A percentile compares a stretch with the other conserved stretches of the same genome.
phyloP scores from a whole-genome alignment of 164 flowering plant species.

The Vitis amurensis region DNA sequence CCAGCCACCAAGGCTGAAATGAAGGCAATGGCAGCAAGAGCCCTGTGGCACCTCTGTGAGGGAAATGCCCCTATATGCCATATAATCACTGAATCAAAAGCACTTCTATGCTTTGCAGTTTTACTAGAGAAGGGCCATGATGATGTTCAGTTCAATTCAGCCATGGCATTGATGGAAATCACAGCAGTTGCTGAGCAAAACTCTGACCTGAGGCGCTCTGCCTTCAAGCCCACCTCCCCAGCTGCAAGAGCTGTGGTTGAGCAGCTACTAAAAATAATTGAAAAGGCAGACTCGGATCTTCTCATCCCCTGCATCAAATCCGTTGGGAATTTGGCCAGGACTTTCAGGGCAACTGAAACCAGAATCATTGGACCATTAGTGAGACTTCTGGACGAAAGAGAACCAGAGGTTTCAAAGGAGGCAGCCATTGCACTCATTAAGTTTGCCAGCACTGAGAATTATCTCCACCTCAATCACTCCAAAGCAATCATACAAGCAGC shows the following conservation, averaged over 20 bases:
- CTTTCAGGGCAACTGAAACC: constrained; percentile 74
- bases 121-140: constrained; percentile 69
- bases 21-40: constrained; percentile 88
- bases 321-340: constrained; percentile 69
- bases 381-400: constrained; percentile 68
- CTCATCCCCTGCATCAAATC: constrained; percentile 62
- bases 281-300: constrained; percentile 52
- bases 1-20: constrained; percentile 61
- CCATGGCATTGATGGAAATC: constrained; percentile 84
- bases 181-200: constrained; percentile 65
- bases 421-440: constrained; percentile 67
- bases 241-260: constrained; percentile 83
- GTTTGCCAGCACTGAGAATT: constrained; percentile 70
- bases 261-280: constrained; percentile 56
- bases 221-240: constrained; percentile 87
- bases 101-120: constrained; percentile 73
- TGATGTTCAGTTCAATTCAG: constrained; percentile 64
- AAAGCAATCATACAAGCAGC: constrained; percentile 63
- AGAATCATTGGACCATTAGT: constrained; percentile 73
- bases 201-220: constrained; percentile 59
- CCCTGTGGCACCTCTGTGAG: constrained; percentile 58
- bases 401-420: constrained; percentile 51
- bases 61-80: constrained; percentile 57
- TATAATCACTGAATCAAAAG: constrained; percentile 79
- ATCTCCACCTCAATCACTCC: constrained; percentile 58